Evolutionary conservation across 106 monocot genomes (phyloP), one percentile per base, ranked within the genome.

Genomic region (Chionographis japonica): DNA sequence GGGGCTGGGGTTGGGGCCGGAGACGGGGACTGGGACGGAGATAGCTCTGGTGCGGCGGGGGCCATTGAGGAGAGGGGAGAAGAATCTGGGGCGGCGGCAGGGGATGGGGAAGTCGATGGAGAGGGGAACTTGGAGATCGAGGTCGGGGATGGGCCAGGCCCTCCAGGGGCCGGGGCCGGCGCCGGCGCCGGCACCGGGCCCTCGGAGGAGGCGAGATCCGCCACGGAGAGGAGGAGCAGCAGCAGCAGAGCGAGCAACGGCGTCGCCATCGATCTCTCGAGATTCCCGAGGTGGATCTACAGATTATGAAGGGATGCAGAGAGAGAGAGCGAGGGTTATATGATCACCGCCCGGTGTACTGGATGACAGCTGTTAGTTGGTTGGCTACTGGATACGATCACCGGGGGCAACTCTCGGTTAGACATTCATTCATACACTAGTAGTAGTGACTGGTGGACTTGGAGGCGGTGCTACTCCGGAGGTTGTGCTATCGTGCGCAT

Each of bases 231-330:
- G 52, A 69, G 4, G 65, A 72, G 50, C 50, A 82, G 61, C 68
- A 82, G 61, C 68, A 79, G 16, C 19, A 83, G 67, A 6, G 68
- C 66, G 12, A 51, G 36, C 15, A 70, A 37, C 18, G 36, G 19
- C 19, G 46, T 6, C 57, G 76, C 61, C 66, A 76, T 71, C 50
- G 61, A 4, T 3, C 20, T 18, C n/a, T 1, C 38, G 12, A 46
- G 50, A 66, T 15, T 3, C 50, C 66, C 3, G 4, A 16, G 38
- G 27, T 10, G 40, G 40, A 55, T 51, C 35, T 51, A 27, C 10
- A 37, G 16, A 10, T 52, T 2, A 4, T 36, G 52, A 52, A 4
- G 9, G 20, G 35, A 27, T 36, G 12, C 10, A 1, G 20, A 6
- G 59, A 56, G 56, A 8, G 12, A 27, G 27, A 1, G 27, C 0